Conservation (phyloP, 108 stramenopile species). For the Skeletonema marinoi region DNA sequence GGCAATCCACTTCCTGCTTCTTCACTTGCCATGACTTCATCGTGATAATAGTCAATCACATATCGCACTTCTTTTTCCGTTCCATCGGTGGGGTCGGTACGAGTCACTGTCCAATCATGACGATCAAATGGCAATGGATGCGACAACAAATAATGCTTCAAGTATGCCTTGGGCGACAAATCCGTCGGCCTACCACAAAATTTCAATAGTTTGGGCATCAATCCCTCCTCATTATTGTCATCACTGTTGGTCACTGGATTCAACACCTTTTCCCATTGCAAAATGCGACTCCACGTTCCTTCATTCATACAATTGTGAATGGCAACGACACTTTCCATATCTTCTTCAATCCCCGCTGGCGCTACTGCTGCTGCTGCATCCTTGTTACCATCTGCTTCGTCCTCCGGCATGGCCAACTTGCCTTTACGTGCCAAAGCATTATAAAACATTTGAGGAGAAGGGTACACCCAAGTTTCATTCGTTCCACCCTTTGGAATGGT, state of each 20-base stretch:
- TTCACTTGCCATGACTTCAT: conserved; percentile 69
- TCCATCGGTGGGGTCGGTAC: conserved; percentile 65
- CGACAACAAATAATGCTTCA: conserved; percentile 84
- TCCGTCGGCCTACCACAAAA: conserved; percentile 95
- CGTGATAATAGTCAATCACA: conserved; percentile 99
- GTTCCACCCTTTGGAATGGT: conserved; percentile 89
- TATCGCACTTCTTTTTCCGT: conserved; percentile 83
- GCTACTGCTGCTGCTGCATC: not conserved
- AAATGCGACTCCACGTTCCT: conserved; percentile 91
- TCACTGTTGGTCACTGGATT: conserved; percentile 8
- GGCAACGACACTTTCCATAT: conserved; percentile 92
- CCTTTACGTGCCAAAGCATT: conserved; percentile 96
- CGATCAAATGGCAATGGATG: conserved; percentile 98
- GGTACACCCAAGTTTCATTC: conserved; percentile 94
- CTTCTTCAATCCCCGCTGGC: conserved; percentile 71
- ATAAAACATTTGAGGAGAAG: conserved; percentile 98
- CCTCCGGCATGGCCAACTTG: conserved; percentile 62
- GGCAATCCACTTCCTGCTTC: conserved; percentile 58
- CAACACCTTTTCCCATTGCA: conserved; percentile 92
- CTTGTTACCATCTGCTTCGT: not conserved
- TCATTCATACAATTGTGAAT: conserved; percentile 99
- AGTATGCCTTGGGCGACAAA: conserved; percentile 89
- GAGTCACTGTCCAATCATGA: conserved; percentile 97
- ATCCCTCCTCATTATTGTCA: conserved; percentile 7
- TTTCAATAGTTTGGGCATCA: conserved; percentile 64